Base-by-base conservation (phyloP, 179 eudicot genomes). In the Drosera spatulata region DNA sequence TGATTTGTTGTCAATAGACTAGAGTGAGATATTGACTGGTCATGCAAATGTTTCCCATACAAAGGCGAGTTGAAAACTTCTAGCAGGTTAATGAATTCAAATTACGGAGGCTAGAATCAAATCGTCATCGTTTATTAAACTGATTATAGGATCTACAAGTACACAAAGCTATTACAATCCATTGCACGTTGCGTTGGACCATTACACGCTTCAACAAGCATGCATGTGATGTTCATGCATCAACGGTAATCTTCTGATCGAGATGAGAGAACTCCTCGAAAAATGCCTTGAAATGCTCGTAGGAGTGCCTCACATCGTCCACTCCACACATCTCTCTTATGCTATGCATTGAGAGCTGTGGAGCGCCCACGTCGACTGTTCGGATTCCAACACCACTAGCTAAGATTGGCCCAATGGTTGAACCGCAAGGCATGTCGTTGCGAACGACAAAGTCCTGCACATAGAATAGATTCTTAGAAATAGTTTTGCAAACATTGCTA, bases 301-400 rank as follows among this genome's bases (percentile, higher is more conserved):
- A 89, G 0, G 95, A 75, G 70, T 93, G 84, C 69, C 78, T 75
- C 52, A 93, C 84, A 48, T 93, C 99, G 66, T 93, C 96, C 7
- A 89, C 95, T 4, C 86, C 99, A 60, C 96, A 93, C 99, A 93
- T 93, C 72, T 93, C 99, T 75, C 99, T 70, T 60, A 93, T 89
- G 76, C 99, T 93, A 72, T 93, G 99, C 99, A 93, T 93, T 6
- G 99, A 93, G 46, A 88, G 70, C 59, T 93, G 99, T 2, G 99
- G 96, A 3, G 93, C 90, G 11, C 99, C 99, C 50, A 93, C 80
- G 62, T 93, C 99, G 22, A 93, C 96, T 2, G 96, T 93, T 10
- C 96, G 95, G 58, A 89, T 84, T 9, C 99, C 99, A 6, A 82
- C 85, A 39, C 99, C 99, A 60, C 96, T 93, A 46, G 99, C 99